A percentile compares a stretch with the other conserved stretches of the same genome.
Conservation (phyloP, 2,329 filamentous ascomycete genomes). For the Botryotinia globosa region DNA sequence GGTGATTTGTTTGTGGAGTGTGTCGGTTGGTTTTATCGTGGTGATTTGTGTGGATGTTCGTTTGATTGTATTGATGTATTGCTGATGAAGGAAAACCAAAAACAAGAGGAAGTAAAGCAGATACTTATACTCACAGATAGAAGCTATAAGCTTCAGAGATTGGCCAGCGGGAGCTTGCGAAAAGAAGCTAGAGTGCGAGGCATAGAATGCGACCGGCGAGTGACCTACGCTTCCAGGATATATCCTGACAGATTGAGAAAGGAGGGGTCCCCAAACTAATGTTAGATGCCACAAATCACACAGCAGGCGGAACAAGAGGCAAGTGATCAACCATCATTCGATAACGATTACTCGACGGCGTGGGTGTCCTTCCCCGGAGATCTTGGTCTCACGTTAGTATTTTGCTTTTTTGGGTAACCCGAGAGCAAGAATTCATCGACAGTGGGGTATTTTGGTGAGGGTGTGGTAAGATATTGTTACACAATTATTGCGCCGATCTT, state of each 20-base stretch:
- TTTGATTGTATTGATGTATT: background rate
- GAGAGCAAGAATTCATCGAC: background rate
- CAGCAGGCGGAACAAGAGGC: background rate
- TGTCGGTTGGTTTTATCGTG: background rate
- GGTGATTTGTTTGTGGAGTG: background rate
- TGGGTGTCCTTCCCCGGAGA: background rate
- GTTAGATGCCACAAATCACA: background rate
- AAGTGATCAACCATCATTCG: conserved; percentile 4
- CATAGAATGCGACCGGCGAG: background rate
- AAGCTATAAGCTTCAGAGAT: background rate
- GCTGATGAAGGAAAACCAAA: background rate
- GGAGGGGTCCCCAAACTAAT: background rate
- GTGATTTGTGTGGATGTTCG: background rate
- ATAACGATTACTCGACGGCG: background rate
- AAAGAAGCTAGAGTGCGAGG: background rate
- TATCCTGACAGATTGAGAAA: conserved; percentile 1
- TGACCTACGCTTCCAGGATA: background rate
- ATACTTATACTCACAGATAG: background rate
- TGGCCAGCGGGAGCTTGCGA: background rate
- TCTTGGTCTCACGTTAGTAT: background rate
- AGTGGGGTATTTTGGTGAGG: background rate
- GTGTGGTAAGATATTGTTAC: background rate
- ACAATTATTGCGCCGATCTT: background rate
- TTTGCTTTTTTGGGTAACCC: background rate
- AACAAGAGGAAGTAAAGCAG: background rate